Evolutionary conservation across 345 rosid genomes (phyloP).

Genomic region (Bruguiera sexangula): DNA sequence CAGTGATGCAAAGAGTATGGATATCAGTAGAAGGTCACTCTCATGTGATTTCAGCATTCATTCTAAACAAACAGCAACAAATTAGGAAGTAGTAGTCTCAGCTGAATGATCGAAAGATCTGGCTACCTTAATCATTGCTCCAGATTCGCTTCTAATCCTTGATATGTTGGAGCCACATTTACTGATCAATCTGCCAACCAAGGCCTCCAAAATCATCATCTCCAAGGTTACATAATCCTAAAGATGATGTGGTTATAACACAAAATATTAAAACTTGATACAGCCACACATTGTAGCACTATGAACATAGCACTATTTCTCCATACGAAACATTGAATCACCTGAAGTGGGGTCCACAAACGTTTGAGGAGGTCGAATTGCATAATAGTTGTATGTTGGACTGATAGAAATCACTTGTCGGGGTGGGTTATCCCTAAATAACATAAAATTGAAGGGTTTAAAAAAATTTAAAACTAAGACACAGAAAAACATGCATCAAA

Average conservation of each 20-base stretch:
- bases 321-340: conserved; percentile 24
- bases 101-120: background rate
- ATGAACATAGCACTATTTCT: conserved; percentile 1
- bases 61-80: background rate
- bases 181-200: conserved; percentile 65
- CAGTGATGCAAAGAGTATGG: background rate
- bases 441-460: conserved; percentile 1
- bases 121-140: conserved; percentile 56
- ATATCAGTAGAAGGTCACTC: too few species aligned
- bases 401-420: conserved; percentile 54
- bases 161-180: conserved; percentile 62
- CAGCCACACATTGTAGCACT: conserved; percentile 30
- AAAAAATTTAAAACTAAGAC: background rate
- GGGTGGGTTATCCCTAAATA: conserved; percentile 55
- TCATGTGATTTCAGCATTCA: too few species aligned
- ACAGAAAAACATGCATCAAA: background rate
- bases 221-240: conserved; percentile 54
- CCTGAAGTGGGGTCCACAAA: conserved; percentile 50
- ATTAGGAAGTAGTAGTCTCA: background rate
- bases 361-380: conserved; percentile 34
- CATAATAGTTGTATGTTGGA: conserved; percentile 49
- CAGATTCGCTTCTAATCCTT: conserved; percentile 60
- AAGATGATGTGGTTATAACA: conserved; percentile 53
- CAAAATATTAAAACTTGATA: conserved; percentile 43
- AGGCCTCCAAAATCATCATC: conserved; percentile 57